These are phyloP conservation scores for Trichosporon ovoides DNA, from an alignment of 1,284 basidiomycete genomes.

Conservation along the genomic window DNA sequence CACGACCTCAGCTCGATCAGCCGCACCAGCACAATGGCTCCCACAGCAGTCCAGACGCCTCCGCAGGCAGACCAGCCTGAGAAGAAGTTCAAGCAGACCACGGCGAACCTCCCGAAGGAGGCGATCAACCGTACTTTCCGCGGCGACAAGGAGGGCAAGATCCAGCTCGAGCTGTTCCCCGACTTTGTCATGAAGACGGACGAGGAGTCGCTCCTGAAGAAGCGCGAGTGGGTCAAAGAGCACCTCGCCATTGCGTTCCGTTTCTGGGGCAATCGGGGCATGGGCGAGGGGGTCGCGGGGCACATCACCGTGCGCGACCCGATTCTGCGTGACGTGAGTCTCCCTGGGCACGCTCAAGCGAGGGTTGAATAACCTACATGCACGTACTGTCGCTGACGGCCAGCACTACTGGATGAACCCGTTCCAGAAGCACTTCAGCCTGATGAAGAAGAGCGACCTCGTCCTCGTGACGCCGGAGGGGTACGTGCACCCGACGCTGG, in stretches of 20 bases:
- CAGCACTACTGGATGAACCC: conserved; percentile 45
- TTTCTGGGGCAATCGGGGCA: conserved; percentile 54
- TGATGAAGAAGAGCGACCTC: conserved; percentile 23
- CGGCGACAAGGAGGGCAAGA: conserved; percentile 34
- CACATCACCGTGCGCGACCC: conserved; percentile 61
- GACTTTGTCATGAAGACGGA: conserved; percentile 28
- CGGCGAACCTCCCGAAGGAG: conserved; percentile 24
- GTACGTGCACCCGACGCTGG: conserved; percentile 33
- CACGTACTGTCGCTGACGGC: background rate
- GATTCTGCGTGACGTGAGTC: conserved; percentile 25
- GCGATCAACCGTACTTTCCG: conserved; percentile 33
- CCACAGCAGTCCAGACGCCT: background rate
- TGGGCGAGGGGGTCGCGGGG: conserved; percentile 60
- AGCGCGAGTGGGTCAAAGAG: conserved; percentile 45
- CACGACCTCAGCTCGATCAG: background rate
- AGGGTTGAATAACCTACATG: background rate
- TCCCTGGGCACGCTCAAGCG: background rate
- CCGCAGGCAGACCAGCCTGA: background rate
- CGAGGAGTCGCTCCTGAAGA: conserved; percentile 28
- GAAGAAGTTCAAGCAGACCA: conserved; percentile 20
- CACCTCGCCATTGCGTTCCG: conserved; percentile 47
- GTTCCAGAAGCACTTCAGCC: conserved; percentile 36
- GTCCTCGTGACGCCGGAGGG: conserved; percentile 43
- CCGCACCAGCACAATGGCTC: conserved; percentile 12
- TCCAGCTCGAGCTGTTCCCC: conserved; percentile 28